Percentiles rank a stretch among this genome's conserved stretches.
Evolutionary conservation across 495 filamentous ascomycete genomes (phyloP).

Genomic region (Podospora didyma): DNA sequence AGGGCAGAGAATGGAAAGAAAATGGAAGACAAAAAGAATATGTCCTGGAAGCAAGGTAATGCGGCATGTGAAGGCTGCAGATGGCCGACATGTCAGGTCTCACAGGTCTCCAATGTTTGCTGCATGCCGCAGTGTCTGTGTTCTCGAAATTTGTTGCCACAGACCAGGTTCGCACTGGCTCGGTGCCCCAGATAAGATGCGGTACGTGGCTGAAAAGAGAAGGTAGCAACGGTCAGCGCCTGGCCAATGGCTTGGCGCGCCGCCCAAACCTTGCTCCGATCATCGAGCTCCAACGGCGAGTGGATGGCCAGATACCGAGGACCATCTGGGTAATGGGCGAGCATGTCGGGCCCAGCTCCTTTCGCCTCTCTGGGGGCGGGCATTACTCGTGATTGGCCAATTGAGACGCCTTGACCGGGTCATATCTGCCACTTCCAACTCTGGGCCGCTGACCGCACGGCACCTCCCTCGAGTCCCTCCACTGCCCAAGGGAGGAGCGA

Average conservation of each 20-base stretch:
- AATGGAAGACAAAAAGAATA: no score
- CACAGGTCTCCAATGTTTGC: neutral
- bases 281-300: neutral
- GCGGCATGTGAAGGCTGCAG: no score
- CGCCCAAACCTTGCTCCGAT: neutral
- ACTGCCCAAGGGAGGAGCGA: no score
- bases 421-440: neutral
- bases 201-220: neutral
- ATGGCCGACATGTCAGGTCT: no score
- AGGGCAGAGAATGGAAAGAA: no score
- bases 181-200: neutral
- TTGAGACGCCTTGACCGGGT: neutral
- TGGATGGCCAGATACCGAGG: neutral
- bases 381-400: neutral
- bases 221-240: neutral
- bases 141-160: neutral
- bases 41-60: no score
- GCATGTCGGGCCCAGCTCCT: neutral
- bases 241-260: neutral
- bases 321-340: no score
- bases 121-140: neutral
- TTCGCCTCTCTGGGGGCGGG: neutral
- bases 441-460: no score
- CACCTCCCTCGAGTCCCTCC: no score
- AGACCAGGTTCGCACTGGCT: neutral